phyloP scores from a whole-genome alignment of 225 moss, liverwort and hornwort species.

The Takakia lepidozioides region DNA sequence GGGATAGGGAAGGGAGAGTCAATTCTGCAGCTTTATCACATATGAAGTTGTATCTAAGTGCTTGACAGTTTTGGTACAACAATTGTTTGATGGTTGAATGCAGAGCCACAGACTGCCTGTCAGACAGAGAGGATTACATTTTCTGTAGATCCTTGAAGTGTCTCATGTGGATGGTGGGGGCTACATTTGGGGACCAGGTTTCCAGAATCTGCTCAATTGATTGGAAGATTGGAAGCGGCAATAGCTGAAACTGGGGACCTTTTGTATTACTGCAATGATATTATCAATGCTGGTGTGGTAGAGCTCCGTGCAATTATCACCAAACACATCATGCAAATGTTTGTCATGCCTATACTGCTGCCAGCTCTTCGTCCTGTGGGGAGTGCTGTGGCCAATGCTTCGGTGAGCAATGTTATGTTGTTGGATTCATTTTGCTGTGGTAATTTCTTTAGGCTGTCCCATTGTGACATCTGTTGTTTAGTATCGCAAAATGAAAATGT shows the following conservation, averaged over 20 bases:
- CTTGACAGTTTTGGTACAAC: no score
- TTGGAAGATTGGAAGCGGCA: conserved; percentile 91
- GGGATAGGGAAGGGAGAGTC: no score
- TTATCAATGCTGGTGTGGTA: conserved; percentile 83
- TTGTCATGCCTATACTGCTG: conserved; percentile 78
- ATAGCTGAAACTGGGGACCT: conserved; percentile 98
- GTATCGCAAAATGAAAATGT: no score
- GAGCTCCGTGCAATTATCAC: conserved; percentile 79
- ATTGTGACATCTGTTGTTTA: no score
- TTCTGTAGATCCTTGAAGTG: no score
- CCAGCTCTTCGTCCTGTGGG: conserved; percentile 61
- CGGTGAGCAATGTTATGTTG: conserved; percentile 26
- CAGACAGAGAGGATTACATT: no score
- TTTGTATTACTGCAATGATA: conserved; percentile 96
- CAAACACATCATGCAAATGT: conserved; percentile 74
- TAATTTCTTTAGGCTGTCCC: no score
- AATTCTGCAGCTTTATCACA: no score
- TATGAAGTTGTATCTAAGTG: no score
- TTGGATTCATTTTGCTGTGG: neutral
- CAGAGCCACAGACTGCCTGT: no score
- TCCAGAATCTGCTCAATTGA: conserved; percentile 74
- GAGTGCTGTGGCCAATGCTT: conserved; percentile 30
- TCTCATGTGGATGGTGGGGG: no score
- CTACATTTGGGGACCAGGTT: conserved; percentile 51
- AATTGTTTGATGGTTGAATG: no score